phyloP scores from a whole-genome alignment of 2,329 filamentous ascomycete genomes.

The Dactylella cylindrospora region DNA sequence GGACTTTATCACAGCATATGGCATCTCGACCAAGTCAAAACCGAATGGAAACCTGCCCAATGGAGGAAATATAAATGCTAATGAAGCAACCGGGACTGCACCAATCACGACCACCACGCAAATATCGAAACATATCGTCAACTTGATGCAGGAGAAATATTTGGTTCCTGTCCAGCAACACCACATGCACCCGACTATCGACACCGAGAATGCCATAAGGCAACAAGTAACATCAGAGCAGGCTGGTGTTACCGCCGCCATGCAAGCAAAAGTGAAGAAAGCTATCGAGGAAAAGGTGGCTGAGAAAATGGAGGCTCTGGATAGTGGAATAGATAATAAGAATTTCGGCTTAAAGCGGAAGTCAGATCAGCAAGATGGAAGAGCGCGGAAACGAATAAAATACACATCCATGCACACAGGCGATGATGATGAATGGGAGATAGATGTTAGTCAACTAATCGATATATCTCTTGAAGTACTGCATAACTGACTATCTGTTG shows the following conservation, averaged over 20 bases:
- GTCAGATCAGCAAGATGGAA: constrained; percentile 47
- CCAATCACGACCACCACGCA: constrained; percentile 53
- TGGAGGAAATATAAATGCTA: constrained; percentile 46
- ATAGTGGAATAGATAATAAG: constrained; percentile 55
- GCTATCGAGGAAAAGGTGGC: constrained; percentile 63
- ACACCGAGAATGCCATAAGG: constrained; percentile 60
- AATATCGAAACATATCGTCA: constrained; percentile 53
- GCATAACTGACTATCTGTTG: constrained; percentile 9
- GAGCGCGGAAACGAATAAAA: constrained; percentile 44
- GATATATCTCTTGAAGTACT: not conserved
- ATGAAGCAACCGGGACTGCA: constrained; percentile 41
- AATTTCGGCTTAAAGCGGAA: constrained; percentile 51
- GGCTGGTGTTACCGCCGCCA: constrained; percentile 59
- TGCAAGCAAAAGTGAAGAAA: constrained; percentile 66
- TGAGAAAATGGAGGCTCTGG: constrained; percentile 59
- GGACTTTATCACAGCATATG: constrained; percentile 52
- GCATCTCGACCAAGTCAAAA: constrained; percentile 46
- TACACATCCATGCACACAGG: constrained; percentile 4
- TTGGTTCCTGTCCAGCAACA: constrained; percentile 64
- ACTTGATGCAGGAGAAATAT: constrained; percentile 65
- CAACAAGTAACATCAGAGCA: constrained; percentile 59
- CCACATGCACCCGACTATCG: constrained; percentile 62
- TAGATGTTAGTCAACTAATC: constrained; percentile 43
- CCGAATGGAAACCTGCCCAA: constrained; percentile 14
- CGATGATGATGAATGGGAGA: constrained; percentile 48